These are phyloP conservation scores for Fusarium acutatum DNA, from an alignment of 2,329 filamentous ascomycete genomes.

Conservation along the genomic window DNA sequence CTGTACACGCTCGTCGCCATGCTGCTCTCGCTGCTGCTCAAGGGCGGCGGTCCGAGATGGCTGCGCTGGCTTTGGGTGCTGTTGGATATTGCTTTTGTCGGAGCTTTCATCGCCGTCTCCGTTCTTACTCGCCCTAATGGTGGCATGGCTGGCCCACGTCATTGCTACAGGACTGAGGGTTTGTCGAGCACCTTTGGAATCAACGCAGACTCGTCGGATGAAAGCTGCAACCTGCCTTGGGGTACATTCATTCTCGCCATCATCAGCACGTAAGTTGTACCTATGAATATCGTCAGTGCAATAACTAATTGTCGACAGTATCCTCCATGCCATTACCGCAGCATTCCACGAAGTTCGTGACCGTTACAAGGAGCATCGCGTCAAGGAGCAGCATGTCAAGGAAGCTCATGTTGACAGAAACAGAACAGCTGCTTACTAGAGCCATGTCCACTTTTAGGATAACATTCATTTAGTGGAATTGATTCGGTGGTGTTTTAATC, in stretches of 20 bases:
- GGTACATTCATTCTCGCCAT: slow-evolving; percentile 23
- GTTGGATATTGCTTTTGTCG: slow-evolving; percentile 9
- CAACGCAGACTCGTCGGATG: neutral
- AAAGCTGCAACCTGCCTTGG: slow-evolving; percentile 18
- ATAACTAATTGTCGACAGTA: neutral
- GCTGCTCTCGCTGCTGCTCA: slow-evolving; percentile 1
- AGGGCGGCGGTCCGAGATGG: slow-evolving; percentile 17
- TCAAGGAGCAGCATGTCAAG: neutral
- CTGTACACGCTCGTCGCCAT: slow-evolving; percentile 23
- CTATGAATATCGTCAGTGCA: rapidly evolving
- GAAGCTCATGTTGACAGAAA: neutral
- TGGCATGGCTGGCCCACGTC: neutral
- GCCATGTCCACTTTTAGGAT: too few species aligned
- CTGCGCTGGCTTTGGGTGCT: slow-evolving; percentile 22
- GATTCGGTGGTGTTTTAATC: rapidly evolving
- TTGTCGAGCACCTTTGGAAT: neutral
- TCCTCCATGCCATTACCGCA: slow-evolving; percentile 8
- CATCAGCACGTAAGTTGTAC: slow-evolving; percentile 16
- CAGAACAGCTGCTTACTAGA: neutral
- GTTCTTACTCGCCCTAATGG: slow-evolving; percentile 16
- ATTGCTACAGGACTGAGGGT: neutral
- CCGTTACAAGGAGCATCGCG: neutral
- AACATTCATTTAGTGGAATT: neutral
- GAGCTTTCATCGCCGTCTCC: slow-evolving; percentile 8
- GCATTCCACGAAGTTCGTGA: slow-evolving; percentile 12